phyloP scores from a whole-genome alignment of 139 green algal genomes.

The Mychonastes homosphaera region DNA sequence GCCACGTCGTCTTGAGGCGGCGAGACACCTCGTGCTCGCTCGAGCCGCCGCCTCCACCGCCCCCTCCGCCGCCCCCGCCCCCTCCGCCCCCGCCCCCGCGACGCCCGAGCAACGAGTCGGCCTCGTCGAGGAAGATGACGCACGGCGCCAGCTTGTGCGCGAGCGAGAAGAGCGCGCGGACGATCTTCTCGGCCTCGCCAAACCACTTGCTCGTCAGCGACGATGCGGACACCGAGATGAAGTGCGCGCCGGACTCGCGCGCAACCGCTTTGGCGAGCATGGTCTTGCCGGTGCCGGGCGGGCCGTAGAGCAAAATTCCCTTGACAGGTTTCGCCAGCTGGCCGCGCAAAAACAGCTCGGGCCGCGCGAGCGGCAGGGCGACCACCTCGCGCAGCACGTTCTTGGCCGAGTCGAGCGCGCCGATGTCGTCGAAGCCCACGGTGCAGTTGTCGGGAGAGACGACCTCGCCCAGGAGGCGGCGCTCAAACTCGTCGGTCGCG shows the following conservation, averaged over 20 bases:
- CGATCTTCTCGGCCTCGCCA: conserved; percentile 39
- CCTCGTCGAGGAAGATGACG: conserved; percentile 70
- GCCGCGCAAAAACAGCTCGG: conserved; percentile 58
- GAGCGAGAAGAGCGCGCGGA: conserved; percentile 47
- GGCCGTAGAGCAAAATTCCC: conserved; percentile 89
- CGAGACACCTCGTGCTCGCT: conserved; percentile 61
- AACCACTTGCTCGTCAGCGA: conserved; percentile 45
- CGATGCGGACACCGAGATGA: conserved; percentile 58
- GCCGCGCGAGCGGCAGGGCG: conserved; percentile 59
- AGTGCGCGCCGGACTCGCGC: conserved; percentile 53
- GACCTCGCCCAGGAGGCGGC: conserved; percentile 36
- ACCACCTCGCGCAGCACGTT: conserved; percentile 48
- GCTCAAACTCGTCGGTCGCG: conserved; percentile 38
- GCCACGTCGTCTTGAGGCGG: conserved; percentile 71
- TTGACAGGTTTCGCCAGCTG: conserved; percentile 54
- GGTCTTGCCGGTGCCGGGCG: conserved; percentile 84
- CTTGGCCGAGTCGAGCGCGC: conserved; percentile 42
- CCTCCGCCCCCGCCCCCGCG: conserved; percentile 19
- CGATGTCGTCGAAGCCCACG: conserved; percentile 44
- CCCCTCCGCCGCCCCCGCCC: conserved; percentile 6
- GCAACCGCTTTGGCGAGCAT: conserved; percentile 82
- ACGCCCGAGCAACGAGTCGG: conserved; percentile 35
- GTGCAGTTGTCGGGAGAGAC: conserved; percentile 22
- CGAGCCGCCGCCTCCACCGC: background rate
- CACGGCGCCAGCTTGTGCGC: conserved; percentile 55